Percentiles rank a stretch among this genome's conserved stretches.
Conservation (phyloP, 768 basidiomycete genomes). For the Russula griseocarnosa region DNA sequence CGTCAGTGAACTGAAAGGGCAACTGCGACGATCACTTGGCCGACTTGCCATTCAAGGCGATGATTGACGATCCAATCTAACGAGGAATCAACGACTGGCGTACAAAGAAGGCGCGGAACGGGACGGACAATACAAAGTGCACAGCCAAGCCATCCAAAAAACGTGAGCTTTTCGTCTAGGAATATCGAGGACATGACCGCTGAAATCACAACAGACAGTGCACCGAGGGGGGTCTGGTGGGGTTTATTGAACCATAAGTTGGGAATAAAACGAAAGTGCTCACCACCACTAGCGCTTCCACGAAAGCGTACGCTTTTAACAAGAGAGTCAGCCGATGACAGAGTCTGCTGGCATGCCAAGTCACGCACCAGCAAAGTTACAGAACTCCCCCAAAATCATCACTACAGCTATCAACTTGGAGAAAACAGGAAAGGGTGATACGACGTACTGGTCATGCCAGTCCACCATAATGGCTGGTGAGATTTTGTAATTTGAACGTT, state of each 20-base stretch:
- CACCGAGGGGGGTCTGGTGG: slow-evolving; percentile 83
- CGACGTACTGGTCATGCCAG: slow-evolving; percentile 77
- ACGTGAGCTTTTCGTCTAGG: slow-evolving; percentile 86
- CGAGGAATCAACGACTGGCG: slow-evolving; percentile 6
- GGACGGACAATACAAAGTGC: slow-evolving; percentile 77
- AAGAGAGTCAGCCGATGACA: slow-evolving; percentile 23
- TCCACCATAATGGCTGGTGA: slow-evolving; percentile 84
- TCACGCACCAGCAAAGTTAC: slow-evolving; percentile 75
- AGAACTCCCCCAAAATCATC: slow-evolving; percentile 90
- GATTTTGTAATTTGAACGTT: slow-evolving; percentile 6
- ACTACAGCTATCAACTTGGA: slow-evolving; percentile 39
- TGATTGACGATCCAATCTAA: slow-evolving; percentile 80
- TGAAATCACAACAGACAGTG: slow-evolving; percentile 92
- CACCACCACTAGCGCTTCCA: slow-evolving; percentile 89
- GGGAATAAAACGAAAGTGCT: slow-evolving; percentile 29
- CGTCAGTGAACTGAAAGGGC: slow-evolving; percentile 5
- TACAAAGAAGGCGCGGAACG: slow-evolving; percentile 3
- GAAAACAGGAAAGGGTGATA: neutral
- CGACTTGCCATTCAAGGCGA: slow-evolving; percentile 74
- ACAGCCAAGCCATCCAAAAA: slow-evolving; percentile 98
- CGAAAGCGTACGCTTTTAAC: slow-evolving; percentile 73
- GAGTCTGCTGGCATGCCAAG: slow-evolving; percentile 33
- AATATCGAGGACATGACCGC: slow-evolving; percentile 91
- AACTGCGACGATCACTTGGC: slow-evolving; percentile 29
- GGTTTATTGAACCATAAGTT: slow-evolving; percentile 16